Conservation (phyloP, 108 stramenopile genomes). For the Chaetoceros muelleri region DNA sequence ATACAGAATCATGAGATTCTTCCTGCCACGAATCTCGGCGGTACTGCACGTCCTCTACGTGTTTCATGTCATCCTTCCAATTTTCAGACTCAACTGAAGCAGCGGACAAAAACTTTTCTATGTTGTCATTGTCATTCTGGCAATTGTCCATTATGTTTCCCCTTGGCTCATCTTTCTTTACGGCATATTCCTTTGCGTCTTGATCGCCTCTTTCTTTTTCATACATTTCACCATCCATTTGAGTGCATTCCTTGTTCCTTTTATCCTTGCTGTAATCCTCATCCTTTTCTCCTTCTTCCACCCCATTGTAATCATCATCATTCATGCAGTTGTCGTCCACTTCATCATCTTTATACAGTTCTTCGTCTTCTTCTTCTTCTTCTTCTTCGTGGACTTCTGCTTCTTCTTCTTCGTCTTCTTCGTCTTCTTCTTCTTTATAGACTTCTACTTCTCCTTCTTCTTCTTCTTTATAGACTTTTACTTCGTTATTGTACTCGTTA, state of each 20-base stretch:
- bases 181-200: background rate
- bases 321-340: background rate
- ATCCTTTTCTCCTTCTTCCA: conserved; percentile 12
- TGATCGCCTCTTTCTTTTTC: background rate
- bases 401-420: background rate
- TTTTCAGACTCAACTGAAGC: too few relatives aligned
- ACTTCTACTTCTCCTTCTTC: background rate
- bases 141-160: background rate
- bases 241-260: background rate
- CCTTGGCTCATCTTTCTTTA: background rate
- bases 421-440: background rate
- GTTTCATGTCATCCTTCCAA: too few relatives aligned
- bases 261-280: background rate
- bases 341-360: background rate
- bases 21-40: too few relatives aligned
- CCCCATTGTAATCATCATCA: conserved; percentile 1
- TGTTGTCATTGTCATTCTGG: background rate
- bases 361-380: background rate
- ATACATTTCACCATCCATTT: background rate
- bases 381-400: background rate
- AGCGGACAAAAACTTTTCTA: background rate
- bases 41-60: too few relatives aligned
- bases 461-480: background rate
- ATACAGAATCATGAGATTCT: too few relatives aligned
- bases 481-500: background rate